Evolutionary conservation across 2,329 filamentous ascomycete species (phyloP).

Genomic region (Pseudogymnoascus sp.): DNA sequence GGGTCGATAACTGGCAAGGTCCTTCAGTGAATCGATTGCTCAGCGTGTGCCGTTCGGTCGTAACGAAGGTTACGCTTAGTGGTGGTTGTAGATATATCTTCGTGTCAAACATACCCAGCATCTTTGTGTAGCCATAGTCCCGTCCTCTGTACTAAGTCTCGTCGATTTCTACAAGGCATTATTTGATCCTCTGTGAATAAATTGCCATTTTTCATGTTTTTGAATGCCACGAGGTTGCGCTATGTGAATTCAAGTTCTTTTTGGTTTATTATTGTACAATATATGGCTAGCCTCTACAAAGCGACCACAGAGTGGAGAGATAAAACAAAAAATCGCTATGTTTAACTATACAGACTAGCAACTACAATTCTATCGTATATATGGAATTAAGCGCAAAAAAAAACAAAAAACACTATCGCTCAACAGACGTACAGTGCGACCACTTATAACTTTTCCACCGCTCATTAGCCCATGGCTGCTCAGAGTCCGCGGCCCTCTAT

Average conservation of each 20-base stretch:
- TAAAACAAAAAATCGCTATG: not conserved
- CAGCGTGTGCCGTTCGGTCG: not conserved
- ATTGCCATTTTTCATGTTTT: not conserved
- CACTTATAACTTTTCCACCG: slow-evolving; percentile 1
- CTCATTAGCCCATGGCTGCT: not conserved
- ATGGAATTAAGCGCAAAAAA: not conserved
- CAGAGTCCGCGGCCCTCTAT: not conserved
- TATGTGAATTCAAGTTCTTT: not conserved
- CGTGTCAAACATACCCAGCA: not conserved
- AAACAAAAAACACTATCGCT: not conserved
- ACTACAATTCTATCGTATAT: not conserved
- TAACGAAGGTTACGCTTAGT: not conserved
- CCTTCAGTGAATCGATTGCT: not conserved
- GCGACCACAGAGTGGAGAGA: not conserved
- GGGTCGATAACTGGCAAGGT: not conserved
- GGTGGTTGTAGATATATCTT: not conserved
- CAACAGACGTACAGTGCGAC: not conserved
- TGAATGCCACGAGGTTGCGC: not conserved
- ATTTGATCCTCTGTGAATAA: not conserved
- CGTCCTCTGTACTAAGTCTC: not conserved
- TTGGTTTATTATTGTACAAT: not conserved
- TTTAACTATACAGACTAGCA: not conserved
- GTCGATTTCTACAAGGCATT: not conserved
- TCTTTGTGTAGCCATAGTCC: not conserved
- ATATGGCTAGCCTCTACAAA: not conserved